phyloP scores from a whole-genome alignment of 805 yeast genomes.

The Candida caryicola region DNA sequence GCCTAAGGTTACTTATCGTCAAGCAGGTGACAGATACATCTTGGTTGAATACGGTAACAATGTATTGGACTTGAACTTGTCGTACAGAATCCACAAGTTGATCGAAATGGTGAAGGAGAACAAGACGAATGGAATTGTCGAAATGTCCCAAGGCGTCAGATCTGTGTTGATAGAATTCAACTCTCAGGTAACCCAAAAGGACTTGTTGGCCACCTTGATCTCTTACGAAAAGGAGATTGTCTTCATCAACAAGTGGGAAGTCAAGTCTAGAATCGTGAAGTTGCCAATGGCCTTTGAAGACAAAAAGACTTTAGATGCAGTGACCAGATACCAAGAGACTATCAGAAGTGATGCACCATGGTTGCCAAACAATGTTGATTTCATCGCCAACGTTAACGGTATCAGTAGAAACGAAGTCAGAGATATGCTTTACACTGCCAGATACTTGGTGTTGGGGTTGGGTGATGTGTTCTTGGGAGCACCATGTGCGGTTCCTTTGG shows the following conservation, averaged over 20 bases:
- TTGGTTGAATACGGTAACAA: slow-evolving; percentile 92
- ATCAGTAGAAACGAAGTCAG: slow-evolving; percentile 71
- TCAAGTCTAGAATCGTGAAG: slow-evolving; percentile 75
- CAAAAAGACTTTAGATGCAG: slow-evolving; percentile 82
- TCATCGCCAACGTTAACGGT: slow-evolving; percentile 85
- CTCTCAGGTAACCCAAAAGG: slow-evolving; percentile 60
- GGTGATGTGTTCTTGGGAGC: slow-evolving; percentile 98
- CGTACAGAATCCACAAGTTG: slow-evolving; percentile 82
- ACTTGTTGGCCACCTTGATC: slow-evolving; percentile 59
- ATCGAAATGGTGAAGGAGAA: slow-evolving; percentile 66
- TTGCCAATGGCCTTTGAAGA: slow-evolving; percentile 98
- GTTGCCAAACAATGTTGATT: slow-evolving; percentile 97
- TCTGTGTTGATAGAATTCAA: slow-evolving; percentile 88
- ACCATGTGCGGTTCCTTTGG: slow-evolving; percentile 97
- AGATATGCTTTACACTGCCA: slow-evolving; percentile 83
- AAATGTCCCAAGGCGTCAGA: slow-evolving; percentile 96
- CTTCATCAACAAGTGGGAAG: slow-evolving; percentile 78
- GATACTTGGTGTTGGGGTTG: slow-evolving; percentile 88
- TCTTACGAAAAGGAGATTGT: slow-evolving; percentile 75
- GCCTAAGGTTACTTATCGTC: slow-evolving; percentile 83
- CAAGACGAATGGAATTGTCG: slow-evolving; percentile 77
- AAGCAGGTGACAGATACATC: slow-evolving; percentile 94
- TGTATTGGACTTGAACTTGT: slow-evolving; percentile 75
- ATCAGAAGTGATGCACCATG: slow-evolving; percentile 93
- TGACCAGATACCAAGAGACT: slow-evolving; percentile 87